Evolutionary conservation across 495 filamentous ascomycete species (phyloP), one percentile per base, ranked within the genome.

Genomic region (Trichodelitschia bisporula): DNA sequence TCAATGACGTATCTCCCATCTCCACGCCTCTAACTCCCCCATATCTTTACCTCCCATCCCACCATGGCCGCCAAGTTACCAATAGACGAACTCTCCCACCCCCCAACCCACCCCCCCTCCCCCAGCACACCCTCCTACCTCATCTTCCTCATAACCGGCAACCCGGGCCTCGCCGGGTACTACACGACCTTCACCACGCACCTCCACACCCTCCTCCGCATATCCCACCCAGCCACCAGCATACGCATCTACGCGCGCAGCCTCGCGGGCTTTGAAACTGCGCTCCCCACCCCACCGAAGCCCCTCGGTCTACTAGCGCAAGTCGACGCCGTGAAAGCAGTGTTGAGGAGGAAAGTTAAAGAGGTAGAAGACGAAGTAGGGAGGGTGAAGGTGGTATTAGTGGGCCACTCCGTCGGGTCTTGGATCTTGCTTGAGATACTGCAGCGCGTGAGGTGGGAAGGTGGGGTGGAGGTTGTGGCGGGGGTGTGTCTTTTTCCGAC

Each of bases 401-500:
- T 16, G 17, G 79, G 77, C 1, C 79, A 90, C 44, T 84, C 77
- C 0, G 75, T 90, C 2, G 79, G 79, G 15, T 51, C 65, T 0
- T 89, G 75, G 44, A 72, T 90, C 6, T 47, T 65, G n/a, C 58
- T 83, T 38, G 77, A 29, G 27, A 9, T 29, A 6, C 9, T 29
- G 27, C 27, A 29, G 27, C 12, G 8, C 8, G 12, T 24, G 21
- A 24, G 21, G 12, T 24, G 21, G 21, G 12, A 12, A 24, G 21
- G 12, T 8, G 12, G 21, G 12, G 21, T 24, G 21, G 16, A 16
- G 35, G 47, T 72, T 42, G 35, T 58, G 24, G 68, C 61, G 0
- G 76, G 58, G 2, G 58, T 79, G 15, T 55, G 80, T 35, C 49
- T 90, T 1, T 84, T 83, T 44, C 75, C 79, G 2, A 78, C 79